These are phyloP conservation scores for Solanum virginianum DNA, from an alignment of 257 asterid species.

Conservation along the genomic window DNA sequence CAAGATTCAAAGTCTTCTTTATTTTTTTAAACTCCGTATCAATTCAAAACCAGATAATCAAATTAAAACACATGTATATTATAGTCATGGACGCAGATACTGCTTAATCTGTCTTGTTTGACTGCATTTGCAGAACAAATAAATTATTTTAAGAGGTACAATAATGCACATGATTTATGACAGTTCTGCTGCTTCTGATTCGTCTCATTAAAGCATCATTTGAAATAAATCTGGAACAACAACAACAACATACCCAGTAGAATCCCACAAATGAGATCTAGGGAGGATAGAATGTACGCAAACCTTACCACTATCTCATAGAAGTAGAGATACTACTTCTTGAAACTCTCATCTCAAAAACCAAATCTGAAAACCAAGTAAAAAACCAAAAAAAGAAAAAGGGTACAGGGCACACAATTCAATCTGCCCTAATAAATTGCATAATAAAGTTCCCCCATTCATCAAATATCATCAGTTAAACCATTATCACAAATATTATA, in stretches of 20 bases:
- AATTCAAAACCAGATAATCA: too few relatives aligned
- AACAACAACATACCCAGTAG: too few relatives aligned
- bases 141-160: neutral
- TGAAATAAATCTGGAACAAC: neutral
- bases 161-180: neutral
- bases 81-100: neutral
- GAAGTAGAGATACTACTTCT: too few relatives aligned
- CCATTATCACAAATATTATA: neutral
- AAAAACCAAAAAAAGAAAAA: neutral
- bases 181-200: neutral
- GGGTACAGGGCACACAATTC: neutral
- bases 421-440: neutral
- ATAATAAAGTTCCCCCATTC: neutral
- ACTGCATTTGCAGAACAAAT: neutral
- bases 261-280: too few relatives aligned
- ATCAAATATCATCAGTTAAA: neutral
- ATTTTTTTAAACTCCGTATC: too few relatives aligned
- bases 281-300: too few relatives aligned
- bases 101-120: neutral
- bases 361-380: neutral
- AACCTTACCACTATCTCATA: too few relatives aligned
- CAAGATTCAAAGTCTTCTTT: too few relatives aligned
- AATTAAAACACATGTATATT: too few relatives aligned
- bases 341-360: too few relatives aligned
- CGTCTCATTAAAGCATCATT: neutral